Conservation (phyloP, 1,284 basidiomycete genomes). For the Tilletia indica region DNA sequence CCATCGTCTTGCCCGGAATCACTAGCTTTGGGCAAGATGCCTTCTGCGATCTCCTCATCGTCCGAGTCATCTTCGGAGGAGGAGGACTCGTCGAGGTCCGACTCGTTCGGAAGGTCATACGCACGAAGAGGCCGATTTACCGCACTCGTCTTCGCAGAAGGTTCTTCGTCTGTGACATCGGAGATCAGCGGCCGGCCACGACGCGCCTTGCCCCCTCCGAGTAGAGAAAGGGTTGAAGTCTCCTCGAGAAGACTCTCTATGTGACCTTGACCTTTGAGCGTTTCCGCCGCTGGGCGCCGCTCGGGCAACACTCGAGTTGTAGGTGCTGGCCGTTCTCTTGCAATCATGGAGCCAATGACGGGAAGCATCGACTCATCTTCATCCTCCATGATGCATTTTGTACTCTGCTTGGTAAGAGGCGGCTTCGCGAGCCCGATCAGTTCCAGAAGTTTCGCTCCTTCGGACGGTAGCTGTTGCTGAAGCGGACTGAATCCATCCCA, state of each 20-base stretch:
- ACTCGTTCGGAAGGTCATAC: slow-evolving; percentile 7
- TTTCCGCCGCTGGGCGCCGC: background rate
- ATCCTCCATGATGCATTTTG: background rate
- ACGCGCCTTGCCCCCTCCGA: background rate
- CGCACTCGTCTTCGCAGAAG: background rate
- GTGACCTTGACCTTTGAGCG: background rate
- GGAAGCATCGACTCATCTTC: background rate
- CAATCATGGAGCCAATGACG: background rate
- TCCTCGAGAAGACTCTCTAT: slow-evolving; percentile 1
- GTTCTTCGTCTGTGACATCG: background rate
- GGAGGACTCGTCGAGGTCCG: slow-evolving; percentile 17
- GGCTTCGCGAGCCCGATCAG: background rate
- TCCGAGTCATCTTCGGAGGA: slow-evolving; percentile 26
- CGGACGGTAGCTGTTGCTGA: background rate
- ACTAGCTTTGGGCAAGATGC: slow-evolving; percentile 11
- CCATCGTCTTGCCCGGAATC: slow-evolving; percentile 21
- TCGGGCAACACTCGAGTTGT: background rate
- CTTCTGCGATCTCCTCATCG: slow-evolving; percentile 5
- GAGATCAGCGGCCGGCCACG: slow-evolving; percentile 1
- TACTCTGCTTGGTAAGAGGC: background rate
- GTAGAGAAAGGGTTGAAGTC: background rate
- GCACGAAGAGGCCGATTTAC: background rate
- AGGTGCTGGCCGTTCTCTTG: no score
- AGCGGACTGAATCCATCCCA: slow-evolving; percentile 20
- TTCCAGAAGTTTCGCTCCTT: background rate